Evolutionary conservation across 371 early-diverging fungal species (phyloP), one percentile per base, ranked within the genome.

Genomic region (Vairimorpha ceranae): DNA sequence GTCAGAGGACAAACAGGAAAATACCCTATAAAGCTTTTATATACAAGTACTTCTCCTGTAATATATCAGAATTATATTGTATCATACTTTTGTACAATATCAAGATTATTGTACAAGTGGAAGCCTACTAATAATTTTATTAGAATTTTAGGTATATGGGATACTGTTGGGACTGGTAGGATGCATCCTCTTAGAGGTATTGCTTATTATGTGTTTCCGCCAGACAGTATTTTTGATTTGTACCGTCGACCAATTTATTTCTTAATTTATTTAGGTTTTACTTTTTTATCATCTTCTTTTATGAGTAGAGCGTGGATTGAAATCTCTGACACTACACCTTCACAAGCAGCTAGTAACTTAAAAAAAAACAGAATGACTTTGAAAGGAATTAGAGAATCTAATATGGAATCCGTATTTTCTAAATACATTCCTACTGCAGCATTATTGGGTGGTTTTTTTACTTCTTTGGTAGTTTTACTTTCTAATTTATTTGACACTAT

Each of bases 1-100:
- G 87, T 91, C 79, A 92, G 94, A 85, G 96, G 97, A 63, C 94
- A 94, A 83, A 90, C 90, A 77, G 93, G 92, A 27, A 88, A 90
- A 67, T 99, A 92, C 87, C 97, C 98, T 59, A 88, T 99, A 87
- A 97, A 96, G 87, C 86, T 99, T 64, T 94, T 99, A 84, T 99
- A 99, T 87, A 94, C 98, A 51, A 93, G 95, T 80, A 95, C 93
- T 87, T 97, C 94, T 93, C 99, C 99, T 65, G 91, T 99, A 80
- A 95, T 98, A 91, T 88, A 96, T 71, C 96, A 97, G 86, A 93
- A 94, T 38, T 92, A 97, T 59, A 87, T 97, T 74, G 89, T 91
- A 52, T 91, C 94, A 79, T 91, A 95, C 83, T 86, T 93, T 75
- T 94, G 91, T 84, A 88, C 94, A 85, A 87, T 95, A 80, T 94